Evolutionary conservation across 768 basidiomycete species (phyloP).

Genomic region (Phlebiopsis gigantea): DNA sequence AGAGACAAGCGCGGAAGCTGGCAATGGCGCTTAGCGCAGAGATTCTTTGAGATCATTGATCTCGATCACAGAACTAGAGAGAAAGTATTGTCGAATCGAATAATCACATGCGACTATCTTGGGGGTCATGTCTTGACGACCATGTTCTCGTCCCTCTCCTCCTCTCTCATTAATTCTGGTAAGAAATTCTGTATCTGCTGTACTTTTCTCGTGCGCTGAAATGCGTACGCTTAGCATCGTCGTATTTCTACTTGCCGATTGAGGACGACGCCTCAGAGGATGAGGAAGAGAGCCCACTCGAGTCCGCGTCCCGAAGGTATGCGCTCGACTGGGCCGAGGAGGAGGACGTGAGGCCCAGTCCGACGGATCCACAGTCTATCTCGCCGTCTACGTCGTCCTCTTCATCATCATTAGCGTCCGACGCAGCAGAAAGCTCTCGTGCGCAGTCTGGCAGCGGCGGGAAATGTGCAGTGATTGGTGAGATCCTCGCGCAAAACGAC

Average conservation of each 20-base stretch:
- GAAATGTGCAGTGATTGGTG: conserved; percentile 34
- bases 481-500: conserved; percentile 57
- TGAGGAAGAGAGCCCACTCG: conserved; percentile 3
- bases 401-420: conserved; percentile 17
- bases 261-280: conserved; percentile 39
- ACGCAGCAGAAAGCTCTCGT: conserved; percentile 4
- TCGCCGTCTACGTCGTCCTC: conserved; percentile 23
- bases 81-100: not conserved
- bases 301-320: not conserved
- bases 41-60: conserved; percentile 19
- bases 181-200: not conserved
- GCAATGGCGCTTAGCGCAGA: conserved; percentile 38
- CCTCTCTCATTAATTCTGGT: conserved; percentile 13
- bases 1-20: conserved; percentile 47
- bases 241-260: conserved; percentile 60
- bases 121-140: conserved; percentile 18
- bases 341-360: conserved; percentile 9
- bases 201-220: too few species aligned
- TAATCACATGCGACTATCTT: conserved; percentile 20
- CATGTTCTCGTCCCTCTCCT: conserved; percentile 26
- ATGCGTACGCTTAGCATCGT: conserved; percentile 41
- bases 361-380: conserved; percentile 20
- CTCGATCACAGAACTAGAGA: not conserved
- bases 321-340: conserved; percentile 1
- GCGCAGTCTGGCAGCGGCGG: conserved; percentile 11